phyloP scores from a whole-genome alignment of 1,284 basidiomycete species.

The Bjerkandera adusta region DNA sequence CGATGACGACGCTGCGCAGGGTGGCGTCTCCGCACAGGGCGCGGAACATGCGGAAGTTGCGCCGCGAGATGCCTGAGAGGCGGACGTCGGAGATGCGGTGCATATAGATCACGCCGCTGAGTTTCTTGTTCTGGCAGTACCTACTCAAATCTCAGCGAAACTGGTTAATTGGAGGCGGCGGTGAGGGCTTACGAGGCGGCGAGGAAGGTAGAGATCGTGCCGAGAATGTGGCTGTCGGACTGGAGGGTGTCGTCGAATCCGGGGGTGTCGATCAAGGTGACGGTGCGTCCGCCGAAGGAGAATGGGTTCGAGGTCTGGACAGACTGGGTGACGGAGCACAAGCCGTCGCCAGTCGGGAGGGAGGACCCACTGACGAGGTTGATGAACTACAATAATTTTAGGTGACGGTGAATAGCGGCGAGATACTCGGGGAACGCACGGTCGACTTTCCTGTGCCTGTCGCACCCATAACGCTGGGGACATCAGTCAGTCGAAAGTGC shows the following conservation, averaged over 20 bases:
- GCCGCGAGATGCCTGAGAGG: conserved; percentile 47
- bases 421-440: neutral
- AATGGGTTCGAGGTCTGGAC: conserved; percentile 31
- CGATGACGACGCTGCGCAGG: conserved; percentile 46
- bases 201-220: conserved; percentile 34
- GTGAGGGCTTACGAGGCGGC: conserved; percentile 17
- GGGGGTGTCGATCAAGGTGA: conserved; percentile 35
- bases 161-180: neutral
- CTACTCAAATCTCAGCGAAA: conserved; percentile 34
- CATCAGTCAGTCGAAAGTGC: too few species aligned
- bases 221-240: conserved; percentile 34
- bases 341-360: conserved; percentile 28
- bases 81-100: conserved; percentile 51
- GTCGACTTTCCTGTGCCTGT: conserved; percentile 18
- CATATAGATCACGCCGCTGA: conserved; percentile 51
- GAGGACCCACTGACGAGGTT: conserved; percentile 33
- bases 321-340: conserved; percentile 35
- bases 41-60: conserved; percentile 47
- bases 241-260: conserved; percentile 37
- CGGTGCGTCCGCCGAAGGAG: conserved; percentile 24
- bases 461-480: conserved; percentile 16
- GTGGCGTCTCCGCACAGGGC: conserved; percentile 45
- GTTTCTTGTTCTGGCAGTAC: conserved; percentile 34
- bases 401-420: neutral
- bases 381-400: conserved; percentile 29